These are phyloP conservation scores for Ichthyophthirius multifiliis DNA, from an alignment of 169 alveolate species.

Conservation along the genomic window DNA sequence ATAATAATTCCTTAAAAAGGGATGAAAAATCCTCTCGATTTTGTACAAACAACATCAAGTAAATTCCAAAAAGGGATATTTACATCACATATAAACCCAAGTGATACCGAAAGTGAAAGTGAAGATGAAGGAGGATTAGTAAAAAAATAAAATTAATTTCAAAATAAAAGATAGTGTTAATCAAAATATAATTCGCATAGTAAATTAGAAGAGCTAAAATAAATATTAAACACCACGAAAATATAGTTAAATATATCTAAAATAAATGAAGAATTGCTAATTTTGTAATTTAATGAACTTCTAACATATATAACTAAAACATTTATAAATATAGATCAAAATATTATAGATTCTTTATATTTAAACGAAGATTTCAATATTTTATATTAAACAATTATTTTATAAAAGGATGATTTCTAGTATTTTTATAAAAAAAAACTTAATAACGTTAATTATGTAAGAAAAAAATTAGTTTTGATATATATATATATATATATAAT, in stretches of 20 bases:
- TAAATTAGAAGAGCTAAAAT: neutral
- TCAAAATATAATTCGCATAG: neutral
- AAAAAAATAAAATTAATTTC: neutral
- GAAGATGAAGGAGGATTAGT: neutral
- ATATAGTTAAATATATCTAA: neutral
- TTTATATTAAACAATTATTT: too few species aligned
- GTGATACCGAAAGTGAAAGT: constrained; percentile 3
- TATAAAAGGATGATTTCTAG: neutral
- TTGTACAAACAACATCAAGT: neutral
- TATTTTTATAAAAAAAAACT: too few species aligned
- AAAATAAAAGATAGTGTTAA: neutral
- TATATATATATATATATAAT: too few species aligned
- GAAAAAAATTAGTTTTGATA: too few species aligned
- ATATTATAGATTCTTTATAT: too few species aligned
- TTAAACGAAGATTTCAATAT: too few species aligned
- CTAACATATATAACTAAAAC: neutral
- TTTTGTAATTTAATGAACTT: neutral
- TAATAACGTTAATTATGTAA: neutral
- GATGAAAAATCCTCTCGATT: constrained; percentile 2
- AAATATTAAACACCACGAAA: neutral
- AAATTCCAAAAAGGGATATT: neutral
- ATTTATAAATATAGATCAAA: too few species aligned
- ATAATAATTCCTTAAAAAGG: neutral
- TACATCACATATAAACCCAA: neutral
- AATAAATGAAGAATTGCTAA: neutral